Evolutionary conservation across 2,329 filamentous ascomycete species (phyloP), one percentile per base, ranked within the genome.

Genomic region (Pezicula rhizophila): DNA sequence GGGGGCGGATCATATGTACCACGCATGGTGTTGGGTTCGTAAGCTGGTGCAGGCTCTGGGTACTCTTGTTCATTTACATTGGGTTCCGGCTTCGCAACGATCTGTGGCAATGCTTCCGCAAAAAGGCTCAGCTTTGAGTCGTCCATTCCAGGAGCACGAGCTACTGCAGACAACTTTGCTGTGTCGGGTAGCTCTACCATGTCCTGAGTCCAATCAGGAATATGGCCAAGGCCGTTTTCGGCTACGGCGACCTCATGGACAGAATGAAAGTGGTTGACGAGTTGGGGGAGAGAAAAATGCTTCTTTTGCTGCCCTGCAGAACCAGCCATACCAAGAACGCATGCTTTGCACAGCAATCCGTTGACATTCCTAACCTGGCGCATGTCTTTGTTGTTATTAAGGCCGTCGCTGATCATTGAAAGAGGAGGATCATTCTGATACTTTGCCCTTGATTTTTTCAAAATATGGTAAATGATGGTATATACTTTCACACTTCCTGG

Each of bases 381-480:
- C 74, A 84, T 78, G 31, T 77, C 73, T 53, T 75, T 75, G 47
- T 75, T 73, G 44, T 74, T 75, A n/a, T 73, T 74, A 28, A 84
- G 59, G 1, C 75, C 77, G 47, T 80, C 82, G 49, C 75, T 78
- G 52, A 85, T 80, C 65, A 82, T 73, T 11, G 66, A 66, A 31
- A 90, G 61, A 8, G 75, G 70, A 1, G 80, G 77, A 37, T 75
- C 72, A 51, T 81, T 73, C 14, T 69, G 69, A 62, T 84, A 88
- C 43, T 71, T 72, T 14, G 75, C 64, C 39, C 74, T 70, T 59
- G 84, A 88, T 33, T 71, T 73, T 47, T 74, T 73, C 48, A 77
- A 72, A 45, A 82, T 68, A 61, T 86, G 80, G 60, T 85, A 74
- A 38, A 91, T 73, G 8, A 87, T 70, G 42, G 81, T 75, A 51